A percentile compares a stretch with the other conserved stretches of the same genome.
Conservation (phyloP, 192 early-diverging fungal species). For the Backusella westeae region DNA sequence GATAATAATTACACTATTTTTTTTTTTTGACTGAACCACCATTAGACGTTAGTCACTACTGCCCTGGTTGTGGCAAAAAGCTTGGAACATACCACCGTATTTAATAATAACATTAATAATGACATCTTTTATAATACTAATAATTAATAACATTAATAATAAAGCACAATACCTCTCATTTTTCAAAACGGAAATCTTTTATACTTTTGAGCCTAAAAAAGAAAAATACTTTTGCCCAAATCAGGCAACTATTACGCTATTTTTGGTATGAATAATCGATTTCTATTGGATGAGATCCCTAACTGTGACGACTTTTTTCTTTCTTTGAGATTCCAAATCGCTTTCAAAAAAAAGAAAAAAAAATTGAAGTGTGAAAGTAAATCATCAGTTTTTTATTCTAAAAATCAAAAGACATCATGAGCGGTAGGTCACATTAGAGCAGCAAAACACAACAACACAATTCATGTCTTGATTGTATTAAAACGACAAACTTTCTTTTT, state of each 20-base stretch:
- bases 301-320: background rate
- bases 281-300: background rate
- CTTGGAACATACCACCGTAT: background rate
- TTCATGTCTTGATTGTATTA: background rate
- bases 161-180: background rate
- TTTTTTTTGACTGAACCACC: background rate
- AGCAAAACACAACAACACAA: too few species aligned
- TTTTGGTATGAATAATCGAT: background rate
- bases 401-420: background rate
- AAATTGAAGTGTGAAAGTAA: background rate
- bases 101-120: background rate
- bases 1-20: background rate
- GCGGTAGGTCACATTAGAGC: background rate
- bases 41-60: slow-evolving; percentile 15
- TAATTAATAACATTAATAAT: background rate
- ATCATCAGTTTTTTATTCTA: background rate
- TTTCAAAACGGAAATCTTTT: too few species aligned
- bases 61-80: slow-evolving; percentile 10
- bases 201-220: background rate
- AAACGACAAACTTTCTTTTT: background rate
- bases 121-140: background rate
- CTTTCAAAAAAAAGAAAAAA: background rate
- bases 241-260: background rate
- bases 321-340: background rate
- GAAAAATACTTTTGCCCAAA: background rate